Base-by-base conservation (phyloP, 1,139 yeast genomes). In the Taphrina pruni region DNA sequence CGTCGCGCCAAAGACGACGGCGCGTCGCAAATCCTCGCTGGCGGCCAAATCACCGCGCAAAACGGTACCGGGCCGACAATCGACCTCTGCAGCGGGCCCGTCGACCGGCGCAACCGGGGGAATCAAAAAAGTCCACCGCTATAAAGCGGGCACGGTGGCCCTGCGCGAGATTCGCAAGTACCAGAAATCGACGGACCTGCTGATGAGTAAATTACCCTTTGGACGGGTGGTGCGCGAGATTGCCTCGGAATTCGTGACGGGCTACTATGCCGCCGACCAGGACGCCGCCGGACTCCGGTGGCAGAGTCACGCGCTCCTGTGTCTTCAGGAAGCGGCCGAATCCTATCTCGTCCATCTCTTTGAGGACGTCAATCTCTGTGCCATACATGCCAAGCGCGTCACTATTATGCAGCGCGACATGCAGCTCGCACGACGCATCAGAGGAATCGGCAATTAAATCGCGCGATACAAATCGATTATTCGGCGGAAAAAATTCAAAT, bases 331-430 rank as follows among this genome's bases (percentile, higher is more conserved):
- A 76, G 97, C 97, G 0, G 86, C 71, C 32, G 71, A 69, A 41
- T 96, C 97, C 1, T 93, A 88, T 75, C 79, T 93, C 73, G 90
- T 92, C 11, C 93, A 92, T 71, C 79, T 93, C 67, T 83, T 93
- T 73, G 97, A 93, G 77, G 97, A 93, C 77, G 92, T 97, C 8
- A 92, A 92, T 75, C 78, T 93, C 65, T 86, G 97, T 79, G 97
- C 97, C 5, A 82, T 91, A 46, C 98, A 93, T 78, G 97, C 97
- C 1, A 92, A 90, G 76, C 82, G 98, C 73, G 97, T 93, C 26
- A 93, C 98, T 0, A 90, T 93, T 38, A 91, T 91, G 97, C 93
- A 90, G 75, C 90, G 89, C 77, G 98, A 93, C 77, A 88, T 93
- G 73, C 97, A 91, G 75, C 81, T 93, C 74, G 98, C 97, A 1